Percentiles rank a stretch among this genome's conserved stretches.
Evolutionary conservation across 371 early-diverging fungal species (phyloP).

Genomic region (Rhizopus arrhizus): DNA sequence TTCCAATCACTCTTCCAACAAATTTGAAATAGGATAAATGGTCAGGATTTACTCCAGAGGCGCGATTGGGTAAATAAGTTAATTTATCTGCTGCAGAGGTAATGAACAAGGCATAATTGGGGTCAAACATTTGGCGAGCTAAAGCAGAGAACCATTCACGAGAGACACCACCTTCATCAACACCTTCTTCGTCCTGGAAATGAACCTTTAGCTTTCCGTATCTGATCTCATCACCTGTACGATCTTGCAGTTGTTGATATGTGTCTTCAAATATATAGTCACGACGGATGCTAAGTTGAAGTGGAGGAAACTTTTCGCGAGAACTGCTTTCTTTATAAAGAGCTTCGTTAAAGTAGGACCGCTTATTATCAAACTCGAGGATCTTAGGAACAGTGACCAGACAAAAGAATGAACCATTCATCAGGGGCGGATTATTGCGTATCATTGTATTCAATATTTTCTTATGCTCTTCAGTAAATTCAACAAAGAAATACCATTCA

Average conservation of each 20-base stretch:
- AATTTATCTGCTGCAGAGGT: slow-evolving; percentile 94
- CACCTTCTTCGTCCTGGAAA: slow-evolving; percentile 97
- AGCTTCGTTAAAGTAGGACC: slow-evolving; percentile 94
- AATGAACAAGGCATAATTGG: slow-evolving; percentile 96
- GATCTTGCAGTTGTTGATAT: slow-evolving; percentile 88
- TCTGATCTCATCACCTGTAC: slow-evolving; percentile 89
- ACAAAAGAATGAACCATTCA: slow-evolving; percentile 95
- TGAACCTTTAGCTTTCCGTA: slow-evolving; percentile 93
- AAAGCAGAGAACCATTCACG: slow-evolving; percentile 98
- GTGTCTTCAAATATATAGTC: slow-evolving; percentile 96
- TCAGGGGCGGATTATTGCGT: slow-evolving; percentile 91
- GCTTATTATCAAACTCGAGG: slow-evolving; percentile 98
- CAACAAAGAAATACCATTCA: slow-evolving; percentile 74
- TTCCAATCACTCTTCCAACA: slow-evolving; percentile 98
- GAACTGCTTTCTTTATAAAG: slow-evolving; percentile 76
- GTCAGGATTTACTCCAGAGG: slow-evolving; percentile 93
- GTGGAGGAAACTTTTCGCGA: slow-evolving; percentile 68
- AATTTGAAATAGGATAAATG: slow-evolving; percentile 97
- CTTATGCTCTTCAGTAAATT: slow-evolving; percentile 92
- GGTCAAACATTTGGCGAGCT: slow-evolving; percentile 97
- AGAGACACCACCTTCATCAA: slow-evolving; percentile 98
- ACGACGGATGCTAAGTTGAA: slow-evolving; percentile 91
- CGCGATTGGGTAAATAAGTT: slow-evolving; percentile 96
- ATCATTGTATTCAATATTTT: slow-evolving; percentile 96
- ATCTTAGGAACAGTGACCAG: slow-evolving; percentile 94